Conservation (phyloP, 2,329 filamentous ascomycete genomes). For the Fusarium sp. region DNA sequence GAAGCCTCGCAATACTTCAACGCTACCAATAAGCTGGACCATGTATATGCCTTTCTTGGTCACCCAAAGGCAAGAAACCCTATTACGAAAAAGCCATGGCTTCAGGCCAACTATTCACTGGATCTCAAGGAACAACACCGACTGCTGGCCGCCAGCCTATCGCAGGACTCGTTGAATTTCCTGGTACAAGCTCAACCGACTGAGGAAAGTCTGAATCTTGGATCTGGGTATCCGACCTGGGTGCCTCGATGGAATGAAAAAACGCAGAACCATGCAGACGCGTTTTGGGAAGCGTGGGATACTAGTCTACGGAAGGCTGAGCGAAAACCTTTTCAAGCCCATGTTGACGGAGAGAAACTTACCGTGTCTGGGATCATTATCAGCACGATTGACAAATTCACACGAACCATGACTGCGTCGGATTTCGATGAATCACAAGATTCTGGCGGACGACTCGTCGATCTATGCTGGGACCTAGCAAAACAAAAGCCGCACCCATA, state of each 20-base stretch:
- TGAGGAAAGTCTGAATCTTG: not conserved
- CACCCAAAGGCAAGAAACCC: constrained; percentile 11
- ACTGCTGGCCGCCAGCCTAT: not conserved
- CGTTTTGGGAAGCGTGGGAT: constrained; percentile 21
- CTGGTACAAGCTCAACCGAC: constrained; percentile 6
- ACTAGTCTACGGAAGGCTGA: constrained; percentile 13
- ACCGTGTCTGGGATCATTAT: constrained; percentile 1
- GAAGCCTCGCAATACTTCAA: constrained; percentile 20
- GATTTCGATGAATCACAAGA: constrained; percentile 9
- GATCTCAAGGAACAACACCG: constrained; percentile 10
- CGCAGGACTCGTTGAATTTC: constrained; percentile 9
- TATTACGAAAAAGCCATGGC: not conserved
- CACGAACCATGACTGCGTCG: not conserved
- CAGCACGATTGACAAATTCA: constrained; percentile 6
- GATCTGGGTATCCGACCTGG: constrained; percentile 2
- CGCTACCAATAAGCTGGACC: constrained; percentile 14
- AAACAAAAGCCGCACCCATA: constrained; percentile 1
- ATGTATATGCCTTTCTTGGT: constrained; percentile 16
- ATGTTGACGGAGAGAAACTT: not conserved
- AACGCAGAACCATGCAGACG: constrained; percentile 5
- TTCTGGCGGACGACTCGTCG: constrained; percentile 1
- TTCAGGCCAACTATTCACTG: constrained; percentile 13
- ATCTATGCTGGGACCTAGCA: constrained; percentile 8
- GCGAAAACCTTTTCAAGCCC: not conserved
- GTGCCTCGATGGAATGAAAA: constrained; percentile 10